phyloP scores from a whole-genome alignment of 768 basidiomycete genomes.

The Fomitopsis pulvina region DNA sequence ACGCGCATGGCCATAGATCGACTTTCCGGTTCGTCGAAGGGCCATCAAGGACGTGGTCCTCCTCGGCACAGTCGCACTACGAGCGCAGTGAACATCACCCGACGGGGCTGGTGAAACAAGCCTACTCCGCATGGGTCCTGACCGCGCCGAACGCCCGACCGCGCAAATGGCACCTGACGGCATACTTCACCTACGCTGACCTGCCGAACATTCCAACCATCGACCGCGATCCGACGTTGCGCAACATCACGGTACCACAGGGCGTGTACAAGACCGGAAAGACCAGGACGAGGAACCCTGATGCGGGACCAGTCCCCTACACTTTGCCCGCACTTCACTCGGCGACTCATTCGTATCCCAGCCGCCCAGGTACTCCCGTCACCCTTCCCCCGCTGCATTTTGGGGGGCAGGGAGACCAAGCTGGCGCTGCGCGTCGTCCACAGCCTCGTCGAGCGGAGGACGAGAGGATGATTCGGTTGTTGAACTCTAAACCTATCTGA shows the following conservation, averaged over 20 bases:
- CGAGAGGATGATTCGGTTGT: conserved; percentile 53
- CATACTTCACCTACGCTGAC: conserved; percentile 36
- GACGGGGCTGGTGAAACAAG: conserved; percentile 58
- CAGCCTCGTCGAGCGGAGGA: conserved; percentile 44
- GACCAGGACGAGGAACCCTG: conserved; percentile 30
- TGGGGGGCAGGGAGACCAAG: not conserved
- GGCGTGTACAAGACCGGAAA: conserved; percentile 37
- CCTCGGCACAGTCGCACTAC: conserved; percentile 51
- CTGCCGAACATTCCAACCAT: conserved; percentile 30
- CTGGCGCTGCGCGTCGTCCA: not conserved
- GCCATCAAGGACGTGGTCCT: conserved; percentile 39
- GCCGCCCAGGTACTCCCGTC: not conserved
- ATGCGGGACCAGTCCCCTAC: conserved; percentile 21
- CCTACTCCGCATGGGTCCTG: conserved; percentile 61
- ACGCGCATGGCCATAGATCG: conserved; percentile 6
- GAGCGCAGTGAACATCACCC: conserved; percentile 49
- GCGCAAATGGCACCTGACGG: conserved; percentile 62
- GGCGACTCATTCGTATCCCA: conserved; percentile 1
- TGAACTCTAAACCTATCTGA: conserved; percentile 37
- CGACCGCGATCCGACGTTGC: conserved; percentile 30
- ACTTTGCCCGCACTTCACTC: conserved; percentile 15
- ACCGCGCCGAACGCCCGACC: conserved; percentile 38
- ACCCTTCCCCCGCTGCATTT: not conserved
- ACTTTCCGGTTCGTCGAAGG: conserved; percentile 53
- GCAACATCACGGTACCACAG: conserved; percentile 28